Evolutionary conservation across 148 eudicot genomes (phyloP).

Genomic region (Rhododendron williamsianum): DNA sequence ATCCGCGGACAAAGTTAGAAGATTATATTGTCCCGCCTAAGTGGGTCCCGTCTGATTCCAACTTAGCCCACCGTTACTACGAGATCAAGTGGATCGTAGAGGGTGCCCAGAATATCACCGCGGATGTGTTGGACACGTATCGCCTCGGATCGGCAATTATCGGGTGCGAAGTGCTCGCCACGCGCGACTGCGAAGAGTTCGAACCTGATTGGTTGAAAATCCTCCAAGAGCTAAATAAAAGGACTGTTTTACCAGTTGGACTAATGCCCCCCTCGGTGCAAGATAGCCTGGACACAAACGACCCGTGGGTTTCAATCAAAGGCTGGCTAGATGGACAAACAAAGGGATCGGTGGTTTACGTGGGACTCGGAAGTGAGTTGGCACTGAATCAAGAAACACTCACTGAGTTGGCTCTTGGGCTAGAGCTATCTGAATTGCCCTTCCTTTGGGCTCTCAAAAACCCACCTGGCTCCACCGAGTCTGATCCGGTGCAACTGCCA

Average conservation of each 20-base stretch:
- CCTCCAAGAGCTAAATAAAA: slow-evolving; percentile 6
- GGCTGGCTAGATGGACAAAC: neutral
- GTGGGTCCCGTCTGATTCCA: slow-evolving; percentile 11
- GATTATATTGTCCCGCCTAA: slow-evolving; percentile 8
- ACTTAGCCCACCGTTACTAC: neutral
- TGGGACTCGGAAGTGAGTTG: slow-evolving; percentile 16
- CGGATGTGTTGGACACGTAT: neutral
- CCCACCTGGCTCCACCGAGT: neutral
- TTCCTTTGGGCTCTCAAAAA: slow-evolving; percentile 20
- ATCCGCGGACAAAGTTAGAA: too few relatives aligned
- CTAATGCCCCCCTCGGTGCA: slow-evolving; percentile 7
- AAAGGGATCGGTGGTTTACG: slow-evolving; percentile 6
- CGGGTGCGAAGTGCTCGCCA: neutral
- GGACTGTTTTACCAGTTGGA: slow-evolving; percentile 6
- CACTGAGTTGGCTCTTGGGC: slow-evolving; percentile 19
- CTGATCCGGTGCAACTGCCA: neutral
- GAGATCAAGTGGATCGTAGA: neutral
- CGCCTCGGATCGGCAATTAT: neutral
- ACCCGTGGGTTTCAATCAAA: neutral
- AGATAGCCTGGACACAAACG: neutral
- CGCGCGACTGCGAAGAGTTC: slow-evolving; percentile 5
- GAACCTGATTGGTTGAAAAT: slow-evolving; percentile 15
- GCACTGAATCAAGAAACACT: neutral
- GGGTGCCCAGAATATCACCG: neutral
- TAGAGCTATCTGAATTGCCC: slow-evolving; percentile 20